Base-by-base conservation (phyloP, 1,284 basidiomycete species). In the Ustilago cynodontis region DNA sequence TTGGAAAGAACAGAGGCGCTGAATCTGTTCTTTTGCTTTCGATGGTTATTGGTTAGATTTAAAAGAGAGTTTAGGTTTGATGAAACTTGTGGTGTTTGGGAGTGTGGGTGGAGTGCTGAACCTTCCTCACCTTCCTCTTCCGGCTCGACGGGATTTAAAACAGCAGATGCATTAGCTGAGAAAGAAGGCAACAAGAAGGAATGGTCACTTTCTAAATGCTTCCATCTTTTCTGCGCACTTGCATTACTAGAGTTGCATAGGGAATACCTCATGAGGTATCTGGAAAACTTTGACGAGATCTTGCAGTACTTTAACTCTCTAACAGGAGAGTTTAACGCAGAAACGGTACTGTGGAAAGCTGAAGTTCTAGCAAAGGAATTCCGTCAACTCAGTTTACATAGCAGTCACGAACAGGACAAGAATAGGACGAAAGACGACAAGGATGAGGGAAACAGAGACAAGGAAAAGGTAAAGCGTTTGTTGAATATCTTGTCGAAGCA, bases 21-120 rank as follows among this genome's bases (percentile, higher is more conserved):
- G 68, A 98, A 99, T 86, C 87, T 99, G 33, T 99, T 99, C 89
- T 98, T 98, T 89, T 97, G 94, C 86, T 99, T 97, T 90, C 91
- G 95, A 89, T 95, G 88, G 80, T 88, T 86, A 20, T 55, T 83
- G 13, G 82, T 82, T 11, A 61, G 77, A 10, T 84, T 83, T 63
- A 82, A 82, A 87, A 92, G 96, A 70, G 96, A 99, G 86, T 98
- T 99, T 86, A 87, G 91, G 2, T 95, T 98, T 86, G 90, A 93
- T 37, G 92, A 96, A 59, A 93, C 98, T 28, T 88, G 95, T 35
- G 89, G 90, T 22, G 87, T 99, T 9, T 99, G 97, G 97, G 97
- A 99, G 86, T 57, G 58, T 18, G 66, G 75, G 33, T 84, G 74
- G 77, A 59, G 82, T 0, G 68, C 78, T 7, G 70, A 82, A 45